Evolutionary conservation across 2,329 filamentous ascomycete species (phyloP).

Genomic region (Phialophora expanda): DNA sequence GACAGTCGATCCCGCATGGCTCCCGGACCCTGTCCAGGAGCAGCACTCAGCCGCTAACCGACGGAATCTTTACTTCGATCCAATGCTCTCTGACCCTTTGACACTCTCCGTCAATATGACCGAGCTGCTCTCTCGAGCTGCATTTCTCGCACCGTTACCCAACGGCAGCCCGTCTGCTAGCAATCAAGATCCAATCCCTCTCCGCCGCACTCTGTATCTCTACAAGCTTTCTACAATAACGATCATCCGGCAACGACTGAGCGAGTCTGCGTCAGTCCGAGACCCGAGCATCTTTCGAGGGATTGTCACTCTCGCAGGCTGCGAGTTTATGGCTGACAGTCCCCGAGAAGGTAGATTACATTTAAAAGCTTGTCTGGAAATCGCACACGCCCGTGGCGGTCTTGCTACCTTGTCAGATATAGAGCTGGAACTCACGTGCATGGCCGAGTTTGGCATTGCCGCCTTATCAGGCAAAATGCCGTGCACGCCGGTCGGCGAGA

Average conservation of each 20-base stretch:
- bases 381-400: conserved; percentile 11
- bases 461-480: background rate
- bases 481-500: background rate
- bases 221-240: conserved; percentile 10
- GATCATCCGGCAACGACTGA: conserved; percentile 2
- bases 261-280: background rate
- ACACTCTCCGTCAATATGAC: background rate
- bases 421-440: conserved; percentile 6
- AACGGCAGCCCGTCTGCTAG: background rate
- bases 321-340: conserved; percentile 9
- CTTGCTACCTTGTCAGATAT: background rate
- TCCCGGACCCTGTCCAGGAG: background rate
- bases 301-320: conserved; percentile 6
- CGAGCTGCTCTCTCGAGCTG: background rate
- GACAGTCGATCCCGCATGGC: background rate
- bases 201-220: conserved; percentile 2
- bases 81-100: background rate
- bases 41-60: background rate
- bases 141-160: background rate
- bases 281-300: conserved; percentile 9
- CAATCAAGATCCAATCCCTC: background rate
- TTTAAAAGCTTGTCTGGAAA: conserved; percentile 8
- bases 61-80: background rate
- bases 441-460: background rate
- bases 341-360: conserved; percentile 7